Evolutionary conservation across 352 stramenopile genomes (phyloP), one percentile per base, ranked within the genome.

Genomic region (Phytophthora pluvialis): DNA sequence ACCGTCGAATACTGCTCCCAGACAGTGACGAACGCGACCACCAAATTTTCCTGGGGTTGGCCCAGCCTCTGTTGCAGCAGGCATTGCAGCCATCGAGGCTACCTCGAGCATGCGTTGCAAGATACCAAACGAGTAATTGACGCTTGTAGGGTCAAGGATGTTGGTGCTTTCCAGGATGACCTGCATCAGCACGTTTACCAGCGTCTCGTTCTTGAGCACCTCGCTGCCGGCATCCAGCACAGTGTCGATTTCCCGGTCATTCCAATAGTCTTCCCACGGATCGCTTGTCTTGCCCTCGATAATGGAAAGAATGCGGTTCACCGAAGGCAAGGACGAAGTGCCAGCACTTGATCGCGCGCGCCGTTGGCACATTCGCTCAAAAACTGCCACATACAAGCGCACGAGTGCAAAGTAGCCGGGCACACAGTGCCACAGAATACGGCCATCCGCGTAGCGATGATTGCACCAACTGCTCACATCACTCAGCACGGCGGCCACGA

Each of bases 81-180:
- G 54, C 49, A 73, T 55, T 46, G 78, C 72, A 50, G 71, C 74
- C 51, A 75, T 72, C 12, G 81, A 82, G 3, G 77, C 81, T 12
- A 84, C 64, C 55, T 91, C 81, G 5, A 95, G 56, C n/a, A 93
- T 70, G 6, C 78, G 82, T 61, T 95, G 85, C 15, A 95, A 71
- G 12, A 92, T 83, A 9, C 82, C 81, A 51, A 95, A 86, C 36
- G 83, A 89, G 68, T 95, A 95, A 57, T 95, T 93, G 25, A 93
- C 87, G 43, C 81, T 95, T 16, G 77, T 69, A 10, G 83, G 83
- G 53, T 95, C 87, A 32, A 89, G 72, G 42, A 95, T 90, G 45
- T 95, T 95, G 18, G 85, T 95, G 44, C 83, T 75, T 69, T 95
- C 85, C 25, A 95, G 58, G 25, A 93, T 83, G 26, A 92, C 78